Percentiles rank a stretch among this genome's conserved stretches.
Evolutionary conservation across 495 filamentous ascomycete species (phyloP).

Genomic region (Penicillium nucicola): DNA sequence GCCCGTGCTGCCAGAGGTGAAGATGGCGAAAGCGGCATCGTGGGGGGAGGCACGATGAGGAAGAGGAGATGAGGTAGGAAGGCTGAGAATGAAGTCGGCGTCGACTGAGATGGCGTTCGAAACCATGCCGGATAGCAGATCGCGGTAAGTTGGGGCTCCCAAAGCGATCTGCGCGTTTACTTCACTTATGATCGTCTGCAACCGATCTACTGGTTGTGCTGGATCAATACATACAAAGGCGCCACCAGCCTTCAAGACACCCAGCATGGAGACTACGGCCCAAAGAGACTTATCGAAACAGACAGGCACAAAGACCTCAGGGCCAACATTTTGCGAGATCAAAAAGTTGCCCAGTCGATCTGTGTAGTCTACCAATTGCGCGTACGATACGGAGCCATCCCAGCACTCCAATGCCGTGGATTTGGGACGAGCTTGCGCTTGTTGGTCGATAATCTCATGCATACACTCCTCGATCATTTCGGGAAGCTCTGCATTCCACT

Average conservation of each 20-base stretch:
- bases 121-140: neutral
- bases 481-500: constrained; percentile 12
- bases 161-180: constrained; percentile 37
- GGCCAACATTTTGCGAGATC: constrained; percentile 30
- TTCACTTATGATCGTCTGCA: constrained; percentile 24
- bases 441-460: constrained; percentile 12
- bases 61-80: neutral
- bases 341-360: constrained; percentile 15
- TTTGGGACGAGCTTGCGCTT: constrained; percentile 7
- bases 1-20: constrained; percentile 48
- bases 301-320: constrained; percentile 37
- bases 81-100: constrained; percentile 2
- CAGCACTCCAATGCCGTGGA: constrained; percentile 26
- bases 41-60: constrained; percentile 2
- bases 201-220: constrained; percentile 37
- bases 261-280: constrained; percentile 37
- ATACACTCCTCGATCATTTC: constrained; percentile 7
- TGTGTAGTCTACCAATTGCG: constrained; percentile 18
- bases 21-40: constrained; percentile 43
- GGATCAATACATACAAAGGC: constrained; percentile 47
- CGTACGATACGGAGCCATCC: constrained; percentile 28
- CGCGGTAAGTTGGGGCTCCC: constrained; percentile 26
- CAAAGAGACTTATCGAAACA: constrained; percentile 45
- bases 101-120: constrained; percentile 1
- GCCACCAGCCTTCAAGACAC: constrained; percentile 45